phyloP scores from a whole-genome alignment of 257 asterid species.

The Solanum chaucha region DNA sequence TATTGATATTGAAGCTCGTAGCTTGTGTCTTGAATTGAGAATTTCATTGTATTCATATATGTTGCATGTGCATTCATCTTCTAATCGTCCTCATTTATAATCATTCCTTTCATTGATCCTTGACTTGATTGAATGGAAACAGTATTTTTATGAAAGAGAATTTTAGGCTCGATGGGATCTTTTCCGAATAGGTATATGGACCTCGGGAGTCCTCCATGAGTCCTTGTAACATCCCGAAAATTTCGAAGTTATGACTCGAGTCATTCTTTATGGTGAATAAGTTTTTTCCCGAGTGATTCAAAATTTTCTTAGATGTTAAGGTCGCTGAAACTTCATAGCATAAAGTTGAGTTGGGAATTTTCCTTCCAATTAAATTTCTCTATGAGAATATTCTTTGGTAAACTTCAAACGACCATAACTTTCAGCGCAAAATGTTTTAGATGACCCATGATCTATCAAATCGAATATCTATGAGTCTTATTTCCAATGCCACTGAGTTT shows the following conservation, averaged over 20 bases:
- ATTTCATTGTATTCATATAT: neutral
- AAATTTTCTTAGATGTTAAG: neutral
- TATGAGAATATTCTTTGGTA: neutral
- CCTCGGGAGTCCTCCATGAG: neutral
- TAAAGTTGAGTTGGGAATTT: neutral
- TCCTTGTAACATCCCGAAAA: neutral
- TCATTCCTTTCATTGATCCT: neutral
- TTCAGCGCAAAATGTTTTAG: neutral
- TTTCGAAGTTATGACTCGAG: neutral
- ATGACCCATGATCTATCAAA: neutral
- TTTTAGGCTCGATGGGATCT: neutral
- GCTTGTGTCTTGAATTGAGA: neutral
- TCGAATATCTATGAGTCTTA: neutral
- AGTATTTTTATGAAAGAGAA: neutral
- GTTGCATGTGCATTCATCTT: neutral
- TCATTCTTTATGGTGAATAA: too few relatives aligned
- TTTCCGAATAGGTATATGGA: neutral
- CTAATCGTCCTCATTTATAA: neutral
- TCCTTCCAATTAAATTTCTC: neutral
- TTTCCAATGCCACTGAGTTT: neutral
- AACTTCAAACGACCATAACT: neutral
- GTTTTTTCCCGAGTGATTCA: neutral
- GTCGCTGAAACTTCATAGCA: neutral
- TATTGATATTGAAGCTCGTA: too few relatives aligned
- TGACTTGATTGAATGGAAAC: neutral